phyloP scores from a whole-genome alignment of 129 eudicot species.

The Tanacetum coccineum region DNA sequence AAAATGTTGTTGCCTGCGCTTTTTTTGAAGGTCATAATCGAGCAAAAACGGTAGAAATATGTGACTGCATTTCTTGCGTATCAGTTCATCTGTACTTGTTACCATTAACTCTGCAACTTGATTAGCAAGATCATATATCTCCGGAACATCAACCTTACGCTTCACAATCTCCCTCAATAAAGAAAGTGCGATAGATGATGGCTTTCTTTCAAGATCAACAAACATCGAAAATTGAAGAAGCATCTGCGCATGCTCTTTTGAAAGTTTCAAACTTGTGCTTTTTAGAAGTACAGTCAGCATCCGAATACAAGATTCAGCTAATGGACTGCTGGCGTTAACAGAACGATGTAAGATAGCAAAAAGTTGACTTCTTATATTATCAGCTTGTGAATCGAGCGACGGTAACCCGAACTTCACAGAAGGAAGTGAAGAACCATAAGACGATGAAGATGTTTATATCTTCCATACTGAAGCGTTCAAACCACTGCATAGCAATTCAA shows the following conservation, averaged over 20 bases:
- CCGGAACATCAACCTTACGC: conserved; percentile 63
- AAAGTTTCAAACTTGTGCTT: conserved; percentile 56
- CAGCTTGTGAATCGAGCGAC: conserved; percentile 55
- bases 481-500: conserved; percentile 52
- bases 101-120: conserved; percentile 72
- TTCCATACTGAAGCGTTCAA: conserved; percentile 80
- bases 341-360: conserved; percentile 73
- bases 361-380: conserved; percentile 68
- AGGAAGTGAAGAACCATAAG: conserved; percentile 52
- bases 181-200: conserved; percentile 71
- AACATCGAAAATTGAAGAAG: conserved; percentile 74
- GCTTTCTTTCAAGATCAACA: conserved; percentile 76
- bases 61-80: conserved; percentile 76
- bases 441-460: conserved; percentile 52
- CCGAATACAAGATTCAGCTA: conserved; percentile 73
- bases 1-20: conserved; percentile 63
- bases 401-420: conserved; percentile 61
- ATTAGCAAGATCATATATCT: conserved; percentile 68
- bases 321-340: conserved; percentile 39
- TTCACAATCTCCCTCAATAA: conserved; percentile 55
- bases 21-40: conserved; percentile 49
- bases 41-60: conserved; percentile 69
- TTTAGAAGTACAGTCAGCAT: conserved; percentile 65
- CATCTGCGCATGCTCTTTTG: conserved; percentile 72
- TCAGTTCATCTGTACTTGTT: conserved; percentile 55